Evolutionary conservation across 2,329 filamentous ascomycete genomes (phyloP), one percentile per base, ranked within the genome.

Genomic region (Arthrobotrys sinensis): DNA sequence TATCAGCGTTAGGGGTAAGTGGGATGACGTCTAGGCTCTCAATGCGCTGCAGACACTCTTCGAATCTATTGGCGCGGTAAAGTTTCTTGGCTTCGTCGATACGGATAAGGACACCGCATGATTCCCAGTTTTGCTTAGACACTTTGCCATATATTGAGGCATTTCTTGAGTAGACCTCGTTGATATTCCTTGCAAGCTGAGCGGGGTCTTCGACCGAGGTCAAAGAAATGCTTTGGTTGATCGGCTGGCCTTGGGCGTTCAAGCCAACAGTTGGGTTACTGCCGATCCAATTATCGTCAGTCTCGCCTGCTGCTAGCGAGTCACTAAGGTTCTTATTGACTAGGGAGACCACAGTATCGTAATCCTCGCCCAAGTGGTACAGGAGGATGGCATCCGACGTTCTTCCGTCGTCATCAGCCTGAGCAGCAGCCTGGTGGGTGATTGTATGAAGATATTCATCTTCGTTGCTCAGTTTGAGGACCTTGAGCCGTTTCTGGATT

Each of bases 351-450:
- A 98, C 96, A 67, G 91, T 94, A 84, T 99, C 94, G 83, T 97
- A 98, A 84, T 99, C 94, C 82, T 93, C 93, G 0, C 96, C 95
- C 50, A 99, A 88, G 84, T 99, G 95, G 84, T 97, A 98, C 64
- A 99, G 88, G 63, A 99, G 88, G 12, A 98, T 95, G 1, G 96
- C 94, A 84, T 99, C 96, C 0, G 95, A 96, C 1, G 92, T 94
- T 62, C 96, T 90, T 45, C 96, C 95, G 82, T 95, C 96, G 84
- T 98, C 95, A 81, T 99, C 95, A 3, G 96, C 96, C 82, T 94
- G 93, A 80, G 92, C 91, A 46, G 96, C 96, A 7, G 96, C 96
- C 84, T 97, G 93, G 50, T 96, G 88, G 0, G 95, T 98, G 82
- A 99, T 95, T n/a, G 91, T 92, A 82, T 91, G 91, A 84, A 99